Percentiles rank a stretch among this genome's conserved stretches.
Evolutionary conservation across 345 rosid species (phyloP).

Genomic region (Syzygium aqueum): DNA sequence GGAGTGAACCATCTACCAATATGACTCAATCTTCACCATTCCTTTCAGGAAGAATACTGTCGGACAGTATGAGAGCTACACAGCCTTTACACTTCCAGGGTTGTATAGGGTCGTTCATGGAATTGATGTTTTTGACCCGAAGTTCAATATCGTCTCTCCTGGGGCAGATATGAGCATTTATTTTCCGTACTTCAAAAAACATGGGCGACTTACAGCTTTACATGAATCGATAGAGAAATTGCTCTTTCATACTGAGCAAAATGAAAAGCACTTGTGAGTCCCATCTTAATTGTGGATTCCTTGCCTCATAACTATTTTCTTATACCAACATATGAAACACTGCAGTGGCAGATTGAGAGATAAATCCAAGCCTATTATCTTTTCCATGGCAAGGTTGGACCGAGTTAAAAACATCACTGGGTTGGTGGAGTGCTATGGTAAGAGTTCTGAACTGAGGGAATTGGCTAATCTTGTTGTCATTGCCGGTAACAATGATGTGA

Average conservation of each 20-base stretch:
- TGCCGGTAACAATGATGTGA: neutral
- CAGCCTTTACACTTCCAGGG: slow-evolving; percentile 35
- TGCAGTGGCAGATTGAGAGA: slow-evolving; percentile 1
- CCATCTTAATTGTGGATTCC: neutral
- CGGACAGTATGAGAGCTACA: slow-evolving; percentile 42
- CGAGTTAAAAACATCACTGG: slow-evolving; percentile 1
- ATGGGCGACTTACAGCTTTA: slow-evolving; percentile 21
- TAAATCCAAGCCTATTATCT: neutral
- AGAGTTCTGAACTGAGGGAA: slow-evolving; percentile 1
- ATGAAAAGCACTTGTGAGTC: slow-evolving; percentile 27
- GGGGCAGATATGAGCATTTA: slow-evolving; percentile 34
- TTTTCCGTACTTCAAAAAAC: slow-evolving; percentile 22
- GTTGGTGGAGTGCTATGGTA: slow-evolving; percentile 1
- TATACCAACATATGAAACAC: neutral
- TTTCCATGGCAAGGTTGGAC: slow-evolving; percentile 3
- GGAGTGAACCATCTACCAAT: neutral
- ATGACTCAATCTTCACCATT: neutral
- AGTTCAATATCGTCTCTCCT: slow-evolving; percentile 39
- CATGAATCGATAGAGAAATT: slow-evolving; percentile 26
- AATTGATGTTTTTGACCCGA: slow-evolving; percentile 33
- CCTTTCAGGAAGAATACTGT: slow-evolving; percentile 30
- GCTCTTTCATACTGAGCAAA: slow-evolving; percentile 23
- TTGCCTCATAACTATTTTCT: neutral
- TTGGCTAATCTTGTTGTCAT: slow-evolving; percentile 3
- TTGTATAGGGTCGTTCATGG: slow-evolving; percentile 36